These are phyloP conservation scores for Gamsiella multidivaricata DNA, from an alignment of 192 early-diverging fungal species.

Conservation along the genomic window DNA sequence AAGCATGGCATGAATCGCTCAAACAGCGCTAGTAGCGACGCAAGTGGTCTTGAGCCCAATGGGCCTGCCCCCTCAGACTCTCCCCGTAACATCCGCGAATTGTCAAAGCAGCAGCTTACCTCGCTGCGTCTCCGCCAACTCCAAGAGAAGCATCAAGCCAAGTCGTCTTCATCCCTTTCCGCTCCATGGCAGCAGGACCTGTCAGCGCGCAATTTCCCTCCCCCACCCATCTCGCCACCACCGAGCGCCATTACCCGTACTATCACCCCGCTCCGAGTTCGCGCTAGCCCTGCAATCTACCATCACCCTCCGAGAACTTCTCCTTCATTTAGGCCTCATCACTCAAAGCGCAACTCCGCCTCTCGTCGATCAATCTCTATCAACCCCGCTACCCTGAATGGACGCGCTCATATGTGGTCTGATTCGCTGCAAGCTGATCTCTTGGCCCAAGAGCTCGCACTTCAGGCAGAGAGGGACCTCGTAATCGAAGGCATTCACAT, in stretches of 20 bases:
- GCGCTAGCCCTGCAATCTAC: not conserved
- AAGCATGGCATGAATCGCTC: slow-evolving; percentile 32
- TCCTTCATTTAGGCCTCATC: not conserved
- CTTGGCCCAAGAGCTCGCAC: slow-evolving; percentile 9
- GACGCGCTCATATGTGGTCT: slow-evolving; percentile 1
- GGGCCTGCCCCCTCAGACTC: slow-evolving; percentile 11
- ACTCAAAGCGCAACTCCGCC: slow-evolving; percentile 24
- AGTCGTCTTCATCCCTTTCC: not conserved
- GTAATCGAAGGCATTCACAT: slow-evolving; percentile 16
- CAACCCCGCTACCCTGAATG: slow-evolving; percentile 10
- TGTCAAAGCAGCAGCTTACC: slow-evolving; percentile 17
- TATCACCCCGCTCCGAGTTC: not conserved
- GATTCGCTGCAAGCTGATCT: slow-evolving; percentile 12
- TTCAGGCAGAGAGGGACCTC: slow-evolving; percentile 16
- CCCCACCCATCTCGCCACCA: too few species aligned
- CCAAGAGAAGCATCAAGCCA: slow-evolving; percentile 17
- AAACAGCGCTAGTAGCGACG: slow-evolving; percentile 39
- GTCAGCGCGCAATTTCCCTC: not conserved
- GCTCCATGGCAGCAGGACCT: slow-evolving; percentile 28
- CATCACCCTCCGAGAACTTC: not conserved
- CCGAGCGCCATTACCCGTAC: too few species aligned
- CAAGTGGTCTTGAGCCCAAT: slow-evolving; percentile 16
- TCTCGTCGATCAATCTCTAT: slow-evolving; percentile 31
- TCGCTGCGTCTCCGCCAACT: slow-evolving; percentile 23
- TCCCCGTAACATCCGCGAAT: slow-evolving; percentile 22